A percentile compares a stretch with the other conserved stretches of the same genome.
Conservation (phyloP, 305 asterid genomes). For the Withania somnifera region DNA sequence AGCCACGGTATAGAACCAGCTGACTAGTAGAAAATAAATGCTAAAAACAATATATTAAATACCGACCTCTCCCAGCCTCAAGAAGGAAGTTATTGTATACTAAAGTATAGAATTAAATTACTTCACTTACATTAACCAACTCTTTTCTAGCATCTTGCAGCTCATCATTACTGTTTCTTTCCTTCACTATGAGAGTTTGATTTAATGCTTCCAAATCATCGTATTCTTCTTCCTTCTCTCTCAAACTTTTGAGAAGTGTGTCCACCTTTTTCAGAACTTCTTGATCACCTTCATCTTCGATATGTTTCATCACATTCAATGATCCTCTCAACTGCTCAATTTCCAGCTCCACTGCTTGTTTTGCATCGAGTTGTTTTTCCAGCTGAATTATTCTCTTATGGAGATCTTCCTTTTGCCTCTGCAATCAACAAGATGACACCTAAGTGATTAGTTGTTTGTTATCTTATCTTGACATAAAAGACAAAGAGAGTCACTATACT, state of each 20-base stretch:
- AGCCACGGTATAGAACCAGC: neutral
- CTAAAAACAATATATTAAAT: neutral
- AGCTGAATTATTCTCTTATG: constrained; percentile 53
- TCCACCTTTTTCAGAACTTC: constrained; percentile 56
- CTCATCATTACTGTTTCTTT: constrained; percentile 67
- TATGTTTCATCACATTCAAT: constrained; percentile 67
- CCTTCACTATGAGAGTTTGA: constrained; percentile 56
- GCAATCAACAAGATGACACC: constrained; percentile 18
- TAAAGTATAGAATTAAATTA: neutral
- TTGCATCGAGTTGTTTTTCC: constrained; percentile 70
- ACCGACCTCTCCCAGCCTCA: neutral
- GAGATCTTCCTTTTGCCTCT: constrained; percentile 81
- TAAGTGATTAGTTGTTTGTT: constrained; percentile 8
- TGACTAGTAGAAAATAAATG: neutral
- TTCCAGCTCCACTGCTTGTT: constrained; percentile 76
- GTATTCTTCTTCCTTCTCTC: constrained; percentile 70
- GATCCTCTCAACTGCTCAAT: constrained; percentile 73
- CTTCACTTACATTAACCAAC: constrained; percentile 52
- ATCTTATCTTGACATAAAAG: constrained; percentile 8
- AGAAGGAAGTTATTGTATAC: neutral
- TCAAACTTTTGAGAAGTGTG: constrained; percentile 36
- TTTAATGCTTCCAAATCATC: constrained; percentile 42
- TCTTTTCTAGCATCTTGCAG: constrained; percentile 90
- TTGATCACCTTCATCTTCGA: constrained; percentile 61
- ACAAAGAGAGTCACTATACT: constrained; percentile 2